A percentile compares a stretch with the other conserved stretches of the same genome.
phyloP scores from a whole-genome alignment of 768 basidiomycete genomes.

The Lactarius vividus region DNA sequence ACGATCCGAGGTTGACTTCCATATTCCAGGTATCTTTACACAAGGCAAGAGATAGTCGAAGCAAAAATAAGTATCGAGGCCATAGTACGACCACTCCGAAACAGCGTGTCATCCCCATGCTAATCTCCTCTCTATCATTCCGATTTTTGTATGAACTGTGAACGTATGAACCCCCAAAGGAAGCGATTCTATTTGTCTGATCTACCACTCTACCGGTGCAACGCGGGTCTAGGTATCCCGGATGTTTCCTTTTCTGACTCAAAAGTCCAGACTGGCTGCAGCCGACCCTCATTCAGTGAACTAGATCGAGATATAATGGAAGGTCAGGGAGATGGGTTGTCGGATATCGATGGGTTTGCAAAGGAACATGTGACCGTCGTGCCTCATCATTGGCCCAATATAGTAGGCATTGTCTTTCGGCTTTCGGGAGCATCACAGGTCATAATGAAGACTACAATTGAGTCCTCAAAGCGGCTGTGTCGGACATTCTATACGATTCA shows the following conservation, averaged over 20 bases:
- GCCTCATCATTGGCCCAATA: no score
- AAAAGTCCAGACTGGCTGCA: neutral
- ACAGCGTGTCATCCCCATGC: conserved; percentile 99
- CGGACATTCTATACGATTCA: no score
- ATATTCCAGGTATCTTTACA: neutral
- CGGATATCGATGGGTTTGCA: neutral
- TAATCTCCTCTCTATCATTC: conserved; percentile 99
- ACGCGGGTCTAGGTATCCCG: neutral
- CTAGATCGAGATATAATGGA: no score
- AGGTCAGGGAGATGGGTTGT: neutral
- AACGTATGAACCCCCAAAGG: conserved; percentile 94
- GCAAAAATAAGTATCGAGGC: conserved; percentile 11
- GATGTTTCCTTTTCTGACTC: neutral
- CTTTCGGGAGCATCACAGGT: neutral
- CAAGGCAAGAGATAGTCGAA: neutral
- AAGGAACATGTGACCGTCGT: neutral
- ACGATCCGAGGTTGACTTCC: neutral
- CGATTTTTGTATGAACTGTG: conserved; percentile 92
- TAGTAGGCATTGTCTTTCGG: neutral
- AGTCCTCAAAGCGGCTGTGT: no score
- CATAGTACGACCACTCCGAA: conserved; percentile 76
- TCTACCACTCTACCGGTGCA: neutral
- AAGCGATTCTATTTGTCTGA: conserved; percentile 29
- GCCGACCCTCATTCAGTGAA: neutral
- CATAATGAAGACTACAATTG: neutral